Percentiles rank a stretch among this genome's conserved stretches.
Conservation (phyloP, 2,329 filamentous ascomycete species). For the Aspergillus spinulosporus region DNA sequence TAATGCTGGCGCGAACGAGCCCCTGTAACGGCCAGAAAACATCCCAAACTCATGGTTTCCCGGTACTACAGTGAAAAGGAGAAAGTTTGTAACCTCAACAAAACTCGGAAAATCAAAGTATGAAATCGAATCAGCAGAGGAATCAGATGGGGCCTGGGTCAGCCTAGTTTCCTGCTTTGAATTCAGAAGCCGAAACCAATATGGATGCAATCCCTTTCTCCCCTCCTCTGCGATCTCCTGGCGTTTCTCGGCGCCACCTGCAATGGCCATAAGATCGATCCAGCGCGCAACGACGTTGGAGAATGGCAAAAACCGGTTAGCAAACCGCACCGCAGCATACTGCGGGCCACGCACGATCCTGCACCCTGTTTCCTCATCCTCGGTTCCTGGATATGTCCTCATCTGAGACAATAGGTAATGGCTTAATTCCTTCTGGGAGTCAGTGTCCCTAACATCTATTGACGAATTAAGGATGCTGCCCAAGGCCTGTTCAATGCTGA, state of each 20-base stretch:
- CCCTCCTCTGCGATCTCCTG: constrained; percentile 89
- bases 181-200: constrained; percentile 68
- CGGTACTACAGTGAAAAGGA: constrained; percentile 37
- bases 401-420: constrained; percentile 69
- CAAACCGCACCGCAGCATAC: constrained; percentile 82
- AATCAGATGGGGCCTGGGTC: constrained; percentile 30
- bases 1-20: constrained; percentile 68
- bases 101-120: constrained; percentile 45
- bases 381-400: constrained; percentile 48
- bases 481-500: constrained; percentile 86
- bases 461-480: constrained; percentile 71
- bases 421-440: constrained; percentile 48
- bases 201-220: constrained; percentile 78
- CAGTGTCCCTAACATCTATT: constrained; percentile 44
- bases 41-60: constrained; percentile 33
- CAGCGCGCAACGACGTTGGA: constrained; percentile 76
- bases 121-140: constrained; percentile 55
- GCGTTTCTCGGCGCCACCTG: constrained; percentile 62
- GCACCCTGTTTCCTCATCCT: constrained; percentile 40
- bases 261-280: constrained; percentile 82
- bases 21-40: constrained; percentile 33
- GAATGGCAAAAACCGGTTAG: constrained; percentile 82
- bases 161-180: constrained; percentile 46
- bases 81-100: constrained; percentile 33
- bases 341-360: constrained; percentile 69